Evolutionary conservation across 2,329 filamentous ascomycete genomes (phyloP).

Genomic region (Orbilia oligospora): DNA sequence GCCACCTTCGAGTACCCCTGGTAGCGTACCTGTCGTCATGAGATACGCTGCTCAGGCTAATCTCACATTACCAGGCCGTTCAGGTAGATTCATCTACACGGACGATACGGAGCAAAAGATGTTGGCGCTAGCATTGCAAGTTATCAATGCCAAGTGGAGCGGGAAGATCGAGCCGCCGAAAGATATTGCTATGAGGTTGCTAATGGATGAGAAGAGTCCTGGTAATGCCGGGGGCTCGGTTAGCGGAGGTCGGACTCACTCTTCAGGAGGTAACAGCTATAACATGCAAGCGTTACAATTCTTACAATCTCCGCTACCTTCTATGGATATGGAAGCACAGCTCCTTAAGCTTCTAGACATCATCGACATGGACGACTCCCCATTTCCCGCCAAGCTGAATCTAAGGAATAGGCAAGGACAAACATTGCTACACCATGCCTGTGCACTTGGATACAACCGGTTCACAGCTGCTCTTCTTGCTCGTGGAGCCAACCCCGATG

Average conservation of each 20-base stretch:
- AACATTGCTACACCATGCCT: conserved; percentile 84
- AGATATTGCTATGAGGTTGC: conserved; percentile 76
- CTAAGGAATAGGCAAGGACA: conserved; percentile 77
- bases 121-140: conserved; percentile 77
- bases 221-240: conserved; percentile 67
- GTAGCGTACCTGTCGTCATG: conserved; percentile 71
- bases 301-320: conserved; percentile 44
- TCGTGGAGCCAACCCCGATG: conserved; percentile 81
- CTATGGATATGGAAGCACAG: conserved; percentile 75
- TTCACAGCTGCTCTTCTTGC: conserved; percentile 83
- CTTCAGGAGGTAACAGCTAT: conserved; percentile 63
- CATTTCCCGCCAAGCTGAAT: conserved; percentile 78
- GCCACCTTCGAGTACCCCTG: conserved; percentile 78
- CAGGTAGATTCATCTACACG: conserved; percentile 78
- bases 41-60: conserved; percentile 49
- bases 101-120: conserved; percentile 79
- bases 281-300: conserved; percentile 52
- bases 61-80: conserved; percentile 62
- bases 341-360: conserved; percentile 82
- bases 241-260: conserved; percentile 64
- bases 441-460: conserved; percentile 79
- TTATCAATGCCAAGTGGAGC: conserved; percentile 76
- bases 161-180: conserved; percentile 75
- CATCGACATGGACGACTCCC: conserved; percentile 82
- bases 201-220: conserved; percentile 68